These are phyloP conservation scores for Cercophora sp. DNA, from an alignment of 495 filamentous ascomycete species.

Conservation along the genomic window DNA sequence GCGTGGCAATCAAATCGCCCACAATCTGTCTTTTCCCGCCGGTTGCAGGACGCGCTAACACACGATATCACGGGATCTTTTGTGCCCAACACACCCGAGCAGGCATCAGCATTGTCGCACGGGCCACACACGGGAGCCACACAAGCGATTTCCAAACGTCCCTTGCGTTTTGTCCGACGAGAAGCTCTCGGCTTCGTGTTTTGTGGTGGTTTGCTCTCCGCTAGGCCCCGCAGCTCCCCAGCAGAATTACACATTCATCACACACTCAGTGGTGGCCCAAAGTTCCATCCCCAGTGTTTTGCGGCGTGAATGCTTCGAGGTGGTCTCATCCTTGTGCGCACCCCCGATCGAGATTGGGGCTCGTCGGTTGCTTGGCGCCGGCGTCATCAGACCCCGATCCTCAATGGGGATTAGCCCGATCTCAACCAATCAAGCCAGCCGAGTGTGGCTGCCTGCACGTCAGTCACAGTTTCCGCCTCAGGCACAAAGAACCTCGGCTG, in stretches of 20 bases:
- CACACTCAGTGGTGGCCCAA: no score
- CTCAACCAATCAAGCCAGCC: neutral
- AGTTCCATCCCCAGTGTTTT: no score
- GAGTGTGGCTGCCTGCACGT: slow-evolving; percentile 27
- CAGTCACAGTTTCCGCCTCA: slow-evolving; percentile 11
- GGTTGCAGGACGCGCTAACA: slow-evolving; percentile 24
- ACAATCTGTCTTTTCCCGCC: slow-evolving; percentile 19
- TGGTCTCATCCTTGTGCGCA: no score
- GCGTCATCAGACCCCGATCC: slow-evolving; percentile 4
- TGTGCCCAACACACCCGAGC: no score
- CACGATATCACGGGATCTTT: slow-evolving; percentile 34
- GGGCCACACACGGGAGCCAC: slow-evolving; percentile 8
- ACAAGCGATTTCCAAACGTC: neutral
- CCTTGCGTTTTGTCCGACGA: no score
- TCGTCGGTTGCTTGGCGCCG: slow-evolving; percentile 3
- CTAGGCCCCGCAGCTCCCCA: no score
- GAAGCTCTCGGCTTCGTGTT: no score
- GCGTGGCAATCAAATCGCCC: slow-evolving; percentile 21
- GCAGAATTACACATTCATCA: no score
- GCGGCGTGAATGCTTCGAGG: no score
- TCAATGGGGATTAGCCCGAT: neutral
- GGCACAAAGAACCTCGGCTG: slow-evolving; percentile 4
- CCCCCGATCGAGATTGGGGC: no score
- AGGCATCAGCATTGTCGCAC: slow-evolving; percentile 8
- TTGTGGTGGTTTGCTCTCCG: no score